Percentiles rank a stretch among this genome's conserved stretches.
Evolutionary conservation across 495 filamentous ascomycete genomes (phyloP).

Genomic region (Choiromyces venosus): DNA sequence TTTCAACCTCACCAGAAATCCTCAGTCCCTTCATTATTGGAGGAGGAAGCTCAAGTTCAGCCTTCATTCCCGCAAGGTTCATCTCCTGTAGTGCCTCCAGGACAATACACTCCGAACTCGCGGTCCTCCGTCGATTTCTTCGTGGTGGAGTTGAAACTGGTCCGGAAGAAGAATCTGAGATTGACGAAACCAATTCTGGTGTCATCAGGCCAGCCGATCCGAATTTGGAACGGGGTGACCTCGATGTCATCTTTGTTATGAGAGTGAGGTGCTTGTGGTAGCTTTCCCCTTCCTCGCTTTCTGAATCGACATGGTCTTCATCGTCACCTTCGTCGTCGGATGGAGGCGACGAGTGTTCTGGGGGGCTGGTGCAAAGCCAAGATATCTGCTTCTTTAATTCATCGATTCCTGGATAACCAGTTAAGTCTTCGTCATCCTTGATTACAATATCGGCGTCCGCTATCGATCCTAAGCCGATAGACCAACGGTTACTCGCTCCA

Average conservation of each 20-base stretch:
- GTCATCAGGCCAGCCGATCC: constrained; percentile 15
- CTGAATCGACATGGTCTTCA: not conserved
- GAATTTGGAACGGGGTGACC: constrained; percentile 5
- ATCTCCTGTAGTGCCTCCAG: constrained; percentile 39
- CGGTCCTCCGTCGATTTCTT: constrained; percentile 35
- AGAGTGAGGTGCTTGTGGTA: constrained; percentile 25
- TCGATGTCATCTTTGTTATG: constrained; percentile 26
- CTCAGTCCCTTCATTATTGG: not conserved
- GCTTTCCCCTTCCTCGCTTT: constrained; percentile 22
- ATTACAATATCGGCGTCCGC: constrained; percentile 34
- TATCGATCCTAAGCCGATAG: constrained; percentile 35
- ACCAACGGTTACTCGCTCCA: constrained; percentile 10
- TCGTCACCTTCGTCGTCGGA: constrained; percentile 28
- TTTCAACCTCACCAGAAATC: constrained; percentile 1
- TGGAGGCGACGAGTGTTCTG: constrained; percentile 25
- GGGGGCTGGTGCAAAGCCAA: constrained; percentile 34
- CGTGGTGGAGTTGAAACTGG: constrained; percentile 17
- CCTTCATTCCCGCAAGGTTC: constrained; percentile 19
- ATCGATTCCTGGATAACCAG: constrained; percentile 32
- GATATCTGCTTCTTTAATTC: constrained; percentile 37
- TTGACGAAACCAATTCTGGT: constrained; percentile 27
- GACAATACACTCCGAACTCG: constrained; percentile 40
- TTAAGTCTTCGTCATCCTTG: constrained; percentile 34
- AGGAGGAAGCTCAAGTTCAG: constrained; percentile 1
- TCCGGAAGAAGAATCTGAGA: constrained; percentile 20